These are phyloP conservation scores for Rhynchosporium agropyri DNA, from an alignment of 2,329 filamentous ascomycete genomes.

Conservation along the genomic window DNA sequence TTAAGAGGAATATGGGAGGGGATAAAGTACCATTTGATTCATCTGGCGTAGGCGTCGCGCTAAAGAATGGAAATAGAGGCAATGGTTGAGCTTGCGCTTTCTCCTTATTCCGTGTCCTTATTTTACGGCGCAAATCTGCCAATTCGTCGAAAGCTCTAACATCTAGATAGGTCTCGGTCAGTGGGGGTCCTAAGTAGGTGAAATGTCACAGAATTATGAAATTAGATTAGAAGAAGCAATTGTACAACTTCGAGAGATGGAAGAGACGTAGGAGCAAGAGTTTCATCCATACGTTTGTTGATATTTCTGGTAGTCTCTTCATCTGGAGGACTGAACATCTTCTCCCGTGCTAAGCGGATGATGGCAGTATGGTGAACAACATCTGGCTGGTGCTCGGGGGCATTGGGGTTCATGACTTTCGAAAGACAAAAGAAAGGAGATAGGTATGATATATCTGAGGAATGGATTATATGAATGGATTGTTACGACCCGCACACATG, in stretches of 20 bases:
- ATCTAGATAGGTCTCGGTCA: neutral
- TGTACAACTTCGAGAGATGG: conserved; percentile 9
- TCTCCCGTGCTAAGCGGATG: conserved; percentile 20
- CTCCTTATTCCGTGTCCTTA: neutral
- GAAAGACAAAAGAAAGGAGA: neutral
- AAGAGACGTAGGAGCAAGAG: conserved; percentile 8
- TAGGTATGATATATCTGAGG: neutral
- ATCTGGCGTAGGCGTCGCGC: neutral
- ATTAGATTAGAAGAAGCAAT: neutral
- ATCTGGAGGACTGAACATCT: conserved; percentile 25
- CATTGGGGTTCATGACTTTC: conserved; percentile 26
- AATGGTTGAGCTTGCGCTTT: neutral
- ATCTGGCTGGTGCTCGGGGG: conserved; percentile 24
- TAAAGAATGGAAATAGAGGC: conserved; percentile 9
- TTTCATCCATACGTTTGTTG: conserved; percentile 22
- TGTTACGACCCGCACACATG: neutral
- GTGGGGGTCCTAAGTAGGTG: neutral
- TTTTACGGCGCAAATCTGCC: conserved; percentile 3
- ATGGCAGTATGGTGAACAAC: conserved; percentile 12
- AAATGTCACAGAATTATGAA: neutral
- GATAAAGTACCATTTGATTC: conserved; percentile 11
- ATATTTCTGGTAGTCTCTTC: conserved; percentile 14
- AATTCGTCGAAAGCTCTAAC: conserved; percentile 16
- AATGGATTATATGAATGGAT: neutral
- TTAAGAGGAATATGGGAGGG: neutral